These are phyloP conservation scores for Albophoma yamanashiensis DNA, from an alignment of 2,329 filamentous ascomycete genomes.

Conservation along the genomic window DNA sequence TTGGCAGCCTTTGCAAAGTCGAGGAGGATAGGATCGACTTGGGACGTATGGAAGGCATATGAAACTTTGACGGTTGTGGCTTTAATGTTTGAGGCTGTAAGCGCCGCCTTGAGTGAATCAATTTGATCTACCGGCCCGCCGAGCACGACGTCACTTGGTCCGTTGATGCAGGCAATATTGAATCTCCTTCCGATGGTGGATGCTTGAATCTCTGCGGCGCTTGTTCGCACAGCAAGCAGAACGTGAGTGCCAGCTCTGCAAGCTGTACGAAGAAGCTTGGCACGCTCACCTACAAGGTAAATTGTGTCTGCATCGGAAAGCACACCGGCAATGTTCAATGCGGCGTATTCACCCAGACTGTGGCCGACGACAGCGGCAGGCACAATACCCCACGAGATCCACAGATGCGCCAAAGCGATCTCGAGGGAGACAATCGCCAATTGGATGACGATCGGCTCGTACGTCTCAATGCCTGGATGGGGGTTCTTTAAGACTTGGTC, in stretches of 20 bases:
- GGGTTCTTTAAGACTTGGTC: too few relatives aligned
- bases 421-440: slow-evolving; percentile 23
- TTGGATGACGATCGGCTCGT: slow-evolving; percentile 15
- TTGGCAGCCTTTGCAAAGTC: neutral
- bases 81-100: slow-evolving; percentile 11
- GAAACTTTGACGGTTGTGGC: slow-evolving; percentile 17
- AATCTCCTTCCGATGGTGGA: too few relatives aligned
- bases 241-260: slow-evolving; percentile 33
- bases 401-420: slow-evolving; percentile 27
- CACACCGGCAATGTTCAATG: slow-evolving; percentile 47
- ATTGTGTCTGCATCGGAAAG: slow-evolving; percentile 49
- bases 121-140: neutral
- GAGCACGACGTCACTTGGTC: slow-evolving; percentile 40
- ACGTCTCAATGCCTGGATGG: slow-evolving; percentile 12
- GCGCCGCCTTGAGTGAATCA: slow-evolving; percentile 14
- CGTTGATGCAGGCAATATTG: slow-evolving; percentile 47
- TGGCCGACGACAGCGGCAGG: slow-evolving; percentile 33
- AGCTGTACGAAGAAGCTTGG: slow-evolving; percentile 41
- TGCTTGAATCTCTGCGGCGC: slow-evolving; percentile 13
- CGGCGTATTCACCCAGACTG: slow-evolving; percentile 53
- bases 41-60: slow-evolving; percentile 22
- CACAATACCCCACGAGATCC: slow-evolving; percentile 23
- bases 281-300: slow-evolving; percentile 48
- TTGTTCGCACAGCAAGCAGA: slow-evolving; percentile 21
- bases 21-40: too few relatives aligned